A percentile compares a stretch with the other conserved stretches of the same genome.
Evolutionary conservation across 164 flowering plant species (phyloP).

Genomic region (grape (Vitis vinifera)): ASM3070453v1 NC_081811.1:31608501-31609000

Average conservation of each 20-base stretch:
- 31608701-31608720: slow-evolving; percentile 99
- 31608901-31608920: slow-evolving; percentile 85
- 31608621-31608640: slow-evolving; percentile 94
- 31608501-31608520: slow-evolving; percentile 95
- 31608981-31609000: slow-evolving; percentile 92
- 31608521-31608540: slow-evolving; percentile 94
- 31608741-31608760: slow-evolving; percentile 86
- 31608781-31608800: slow-evolving; percentile 89
- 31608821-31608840: slow-evolving; percentile 89
- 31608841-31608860: slow-evolving; percentile 94
- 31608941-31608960: slow-evolving; percentile 82
- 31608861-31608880: slow-evolving; percentile 88
- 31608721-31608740: slow-evolving; percentile 99
- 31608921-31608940: slow-evolving; percentile 78
- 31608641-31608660: slow-evolving; percentile 95
- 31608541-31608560: slow-evolving; percentile 88
- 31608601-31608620: slow-evolving; percentile 99
- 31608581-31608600: slow-evolving; percentile 93
- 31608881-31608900: slow-evolving; percentile 80
- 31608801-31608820: slow-evolving; percentile 98
- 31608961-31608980: slow-evolving; percentile 89
- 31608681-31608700: slow-evolving; percentile 92
- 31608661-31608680: slow-evolving; percentile 92
- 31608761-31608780: slow-evolving; percentile 75
- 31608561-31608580: slow-evolving; percentile 88